These are phyloP conservation scores for Microsporum audouinii DNA, from an alignment of 2,329 filamentous ascomycete genomes.

Conservation along the genomic window DNA sequence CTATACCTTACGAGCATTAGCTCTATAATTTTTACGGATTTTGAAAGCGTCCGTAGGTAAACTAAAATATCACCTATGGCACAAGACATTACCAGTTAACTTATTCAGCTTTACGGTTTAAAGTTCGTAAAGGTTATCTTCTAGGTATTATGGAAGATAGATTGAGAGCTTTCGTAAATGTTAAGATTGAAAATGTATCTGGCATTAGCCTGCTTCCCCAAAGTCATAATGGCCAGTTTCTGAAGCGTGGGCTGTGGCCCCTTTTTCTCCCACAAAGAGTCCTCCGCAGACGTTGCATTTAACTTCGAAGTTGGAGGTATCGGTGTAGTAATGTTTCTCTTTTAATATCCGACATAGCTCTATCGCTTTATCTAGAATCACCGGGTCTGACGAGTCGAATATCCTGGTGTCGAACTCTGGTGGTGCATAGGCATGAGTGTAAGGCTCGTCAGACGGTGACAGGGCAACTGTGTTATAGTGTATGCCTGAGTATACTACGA, in stretches of 20 bases:
- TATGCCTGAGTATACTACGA: constrained; percentile 82
- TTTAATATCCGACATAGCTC: constrained; percentile 56
- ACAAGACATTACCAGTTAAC: too few relatives aligned
- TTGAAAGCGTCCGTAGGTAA: too few relatives aligned
- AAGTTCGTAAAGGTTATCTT: not conserved
- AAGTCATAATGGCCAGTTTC: constrained; percentile 40
- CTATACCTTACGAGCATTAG: too few relatives aligned
- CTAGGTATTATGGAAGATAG: not conserved
- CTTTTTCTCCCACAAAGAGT: constrained; percentile 35
- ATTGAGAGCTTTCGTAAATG: not conserved
- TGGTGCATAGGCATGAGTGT: constrained; percentile 40
- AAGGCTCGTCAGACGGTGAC: constrained; percentile 34
- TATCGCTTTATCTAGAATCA: constrained; percentile 49
- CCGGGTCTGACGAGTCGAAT: constrained; percentile 48
- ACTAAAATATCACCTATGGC: too few relatives aligned
- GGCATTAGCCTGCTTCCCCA: constrained; percentile 32
- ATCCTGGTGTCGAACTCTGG: constrained; percentile 72
- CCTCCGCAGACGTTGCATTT: constrained; percentile 54
- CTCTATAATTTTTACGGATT: too few relatives aligned
- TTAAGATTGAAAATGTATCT: not conserved
- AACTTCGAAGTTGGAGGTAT: constrained; percentile 68
- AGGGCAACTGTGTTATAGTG: constrained; percentile 88
- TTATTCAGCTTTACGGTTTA: too few relatives aligned
- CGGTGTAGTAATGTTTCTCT: constrained; percentile 72
- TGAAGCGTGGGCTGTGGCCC: constrained; percentile 36